phyloP scores from a whole-genome alignment of 768 basidiomycete species.

The Sarcomyxa edulis region DNA sequence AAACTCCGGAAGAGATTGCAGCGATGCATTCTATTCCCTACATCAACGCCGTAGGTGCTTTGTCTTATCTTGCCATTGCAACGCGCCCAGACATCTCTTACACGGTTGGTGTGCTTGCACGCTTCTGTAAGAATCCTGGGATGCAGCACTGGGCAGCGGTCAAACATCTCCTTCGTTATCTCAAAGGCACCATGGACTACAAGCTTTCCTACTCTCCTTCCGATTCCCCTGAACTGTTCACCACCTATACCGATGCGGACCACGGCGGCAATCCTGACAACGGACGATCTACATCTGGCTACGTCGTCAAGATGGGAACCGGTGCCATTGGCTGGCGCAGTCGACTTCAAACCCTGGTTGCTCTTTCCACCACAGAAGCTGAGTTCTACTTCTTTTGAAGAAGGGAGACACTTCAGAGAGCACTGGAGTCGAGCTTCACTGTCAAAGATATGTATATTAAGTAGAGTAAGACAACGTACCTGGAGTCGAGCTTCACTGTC shows the following conservation, averaged over 20 bases:
- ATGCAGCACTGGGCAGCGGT: constrained; percentile 29
- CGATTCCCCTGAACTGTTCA: constrained; percentile 10
- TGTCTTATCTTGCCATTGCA: constrained; percentile 21
- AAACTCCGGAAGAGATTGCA: constrained; percentile 13
- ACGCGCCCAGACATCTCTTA: constrained; percentile 22
- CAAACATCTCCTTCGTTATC: constrained; percentile 28
- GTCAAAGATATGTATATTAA: no score
- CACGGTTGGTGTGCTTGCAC: constrained; percentile 12
- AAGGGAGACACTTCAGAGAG: no score
- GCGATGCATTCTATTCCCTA: constrained; percentile 22
- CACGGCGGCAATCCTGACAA: constrained; percentile 23
- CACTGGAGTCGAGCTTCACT: no score
- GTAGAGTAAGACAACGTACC: no score
- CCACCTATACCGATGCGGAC: constrained; percentile 21
- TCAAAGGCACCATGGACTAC: constrained; percentile 26
- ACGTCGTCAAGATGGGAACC: constrained; percentile 25
- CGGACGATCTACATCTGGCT: constrained; percentile 30
- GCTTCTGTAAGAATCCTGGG: constrained; percentile 20
- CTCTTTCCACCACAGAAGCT: constrained; percentile 34
- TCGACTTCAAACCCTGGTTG: constrained; percentile 31
- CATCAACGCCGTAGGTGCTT: constrained; percentile 20
- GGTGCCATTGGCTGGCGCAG: constrained; percentile 32
- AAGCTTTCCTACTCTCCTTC: constrained; percentile 14
- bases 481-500: no score
- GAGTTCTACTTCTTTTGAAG: no score